Evolutionary conservation across 345 rosid species (phyloP).

Genomic region (Zanthoxylum bungeanum): DNA sequence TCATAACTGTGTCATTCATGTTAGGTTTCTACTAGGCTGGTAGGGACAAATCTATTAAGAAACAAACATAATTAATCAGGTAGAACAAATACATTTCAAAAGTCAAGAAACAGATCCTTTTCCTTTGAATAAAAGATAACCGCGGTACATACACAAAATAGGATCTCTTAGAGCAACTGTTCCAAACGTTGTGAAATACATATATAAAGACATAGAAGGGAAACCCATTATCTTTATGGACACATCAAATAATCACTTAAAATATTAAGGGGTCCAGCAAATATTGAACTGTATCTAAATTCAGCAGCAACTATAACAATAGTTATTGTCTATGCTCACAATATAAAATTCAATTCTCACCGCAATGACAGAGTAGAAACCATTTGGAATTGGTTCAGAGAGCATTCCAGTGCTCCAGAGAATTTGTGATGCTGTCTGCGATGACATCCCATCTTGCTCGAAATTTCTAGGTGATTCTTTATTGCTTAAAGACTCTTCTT

Average conservation of each 20-base stretch:
- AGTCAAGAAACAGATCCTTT: not conserved
- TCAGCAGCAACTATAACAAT: not conserved
- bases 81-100: not conserved
- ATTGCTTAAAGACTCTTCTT: conserved; percentile 54
- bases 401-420: conserved; percentile 92
- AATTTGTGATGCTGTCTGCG: conserved; percentile 74
- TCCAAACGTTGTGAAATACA: too few relatives aligned
- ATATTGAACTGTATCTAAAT: not conserved
- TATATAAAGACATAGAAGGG: not conserved
- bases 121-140: not conserved
- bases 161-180: not conserved
- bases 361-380: conserved; percentile 81
- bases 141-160: not conserved
- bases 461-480: conserved; percentile 59
- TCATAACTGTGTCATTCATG: not conserved
- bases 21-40: not conserved
- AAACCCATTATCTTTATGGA: not conserved
- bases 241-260: not conserved
- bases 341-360: conserved; percentile 35
- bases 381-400: conserved; percentile 79
- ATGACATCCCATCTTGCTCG: conserved; percentile 60
- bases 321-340: not conserved
- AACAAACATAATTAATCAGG: not conserved
- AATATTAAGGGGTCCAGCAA: not conserved
- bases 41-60: not conserved